Evolutionary conservation across 2,329 filamentous ascomycete genomes (phyloP).

Genomic region (Stagonosporopsis vannaccii): DNA sequence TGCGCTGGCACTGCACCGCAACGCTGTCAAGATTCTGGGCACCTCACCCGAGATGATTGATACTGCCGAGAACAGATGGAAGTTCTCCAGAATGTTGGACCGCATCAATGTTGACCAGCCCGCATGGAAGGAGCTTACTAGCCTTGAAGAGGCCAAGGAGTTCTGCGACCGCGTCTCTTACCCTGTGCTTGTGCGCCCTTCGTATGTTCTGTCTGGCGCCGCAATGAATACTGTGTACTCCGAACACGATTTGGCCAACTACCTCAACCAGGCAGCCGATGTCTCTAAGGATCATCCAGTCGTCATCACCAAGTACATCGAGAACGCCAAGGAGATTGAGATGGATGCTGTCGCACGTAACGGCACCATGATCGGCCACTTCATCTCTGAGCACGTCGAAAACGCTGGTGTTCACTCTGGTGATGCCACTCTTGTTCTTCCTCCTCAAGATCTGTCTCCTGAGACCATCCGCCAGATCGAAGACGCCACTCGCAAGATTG

Average conservation of each 20-base stretch:
- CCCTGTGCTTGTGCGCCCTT: conserved; percentile 92
- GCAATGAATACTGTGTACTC: conserved; percentile 99
- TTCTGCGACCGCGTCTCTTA: conserved; percentile 93
- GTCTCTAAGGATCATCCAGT: conserved; percentile 96
- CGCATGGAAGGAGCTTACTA: conserved; percentile 96
- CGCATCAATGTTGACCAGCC: conserved; percentile 94
- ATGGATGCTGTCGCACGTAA: conserved; percentile 97
- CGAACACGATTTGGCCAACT: conserved; percentile 86
- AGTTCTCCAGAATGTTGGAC: conserved; percentile 98
- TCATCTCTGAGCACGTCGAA: conserved; percentile 98
- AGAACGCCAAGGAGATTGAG: conserved; percentile 99
- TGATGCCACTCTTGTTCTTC: conserved; percentile 93
- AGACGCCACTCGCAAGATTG: conserved; percentile 95
- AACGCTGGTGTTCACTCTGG: conserved; percentile 98
- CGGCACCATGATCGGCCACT: conserved; percentile 90
- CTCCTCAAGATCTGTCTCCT: conserved; percentile 88
- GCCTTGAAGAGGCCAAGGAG: conserved; percentile 83
- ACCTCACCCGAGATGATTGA: conserved; percentile 99
- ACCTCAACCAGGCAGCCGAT: conserved; percentile 87
- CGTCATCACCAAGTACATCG: conserved; percentile 99
- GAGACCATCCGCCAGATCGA: conserved; percentile 92
- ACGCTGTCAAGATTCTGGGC: conserved; percentile 90
- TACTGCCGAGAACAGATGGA: conserved; percentile 95
- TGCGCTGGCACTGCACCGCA: conserved; percentile 83
- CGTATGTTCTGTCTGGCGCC: conserved; percentile 94